Conservation (phyloP, 148 eudicot species). For the Chenopodium album region DNA sequence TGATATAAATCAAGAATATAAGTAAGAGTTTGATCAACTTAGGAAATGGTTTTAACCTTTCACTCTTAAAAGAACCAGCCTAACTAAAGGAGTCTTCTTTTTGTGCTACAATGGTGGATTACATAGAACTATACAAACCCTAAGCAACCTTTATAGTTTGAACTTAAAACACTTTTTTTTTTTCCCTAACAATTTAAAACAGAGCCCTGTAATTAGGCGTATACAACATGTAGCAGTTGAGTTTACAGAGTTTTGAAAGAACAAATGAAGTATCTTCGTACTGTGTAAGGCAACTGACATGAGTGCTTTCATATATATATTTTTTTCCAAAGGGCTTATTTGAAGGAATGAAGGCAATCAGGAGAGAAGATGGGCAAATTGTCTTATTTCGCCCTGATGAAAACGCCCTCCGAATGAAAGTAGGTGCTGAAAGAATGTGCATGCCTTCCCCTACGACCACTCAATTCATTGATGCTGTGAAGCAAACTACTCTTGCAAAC, state of each 20-base stretch:
- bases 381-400: slow-evolving; percentile 41
- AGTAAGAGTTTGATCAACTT: background rate
- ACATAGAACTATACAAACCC: no score
- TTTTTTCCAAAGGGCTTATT: slow-evolving; percentile 33
- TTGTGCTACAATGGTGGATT: no score
- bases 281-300: background rate
- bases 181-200: no score
- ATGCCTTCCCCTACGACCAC: slow-evolving; percentile 49
- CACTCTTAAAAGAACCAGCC: no score
- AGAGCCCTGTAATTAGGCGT: background rate
- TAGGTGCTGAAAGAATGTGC: slow-evolving; percentile 53
- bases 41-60: no score
- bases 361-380: slow-evolving; percentile 37
- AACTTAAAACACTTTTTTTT: background rate
- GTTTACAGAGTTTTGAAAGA: background rate
- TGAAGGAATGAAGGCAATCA: slow-evolving; percentile 49
- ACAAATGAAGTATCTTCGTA: background rate
- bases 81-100: no score
- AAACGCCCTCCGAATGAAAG: slow-evolving; percentile 44
- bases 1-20: no score
- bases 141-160: background rate
- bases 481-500: slow-evolving; percentile 47
- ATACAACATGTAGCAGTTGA: background rate
- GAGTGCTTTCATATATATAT: background rate
- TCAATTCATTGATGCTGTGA: slow-evolving; percentile 46